Evolutionary conservation across 2,329 filamentous ascomycete species (phyloP).

Genomic region (Colletotrichum sp.): DNA sequence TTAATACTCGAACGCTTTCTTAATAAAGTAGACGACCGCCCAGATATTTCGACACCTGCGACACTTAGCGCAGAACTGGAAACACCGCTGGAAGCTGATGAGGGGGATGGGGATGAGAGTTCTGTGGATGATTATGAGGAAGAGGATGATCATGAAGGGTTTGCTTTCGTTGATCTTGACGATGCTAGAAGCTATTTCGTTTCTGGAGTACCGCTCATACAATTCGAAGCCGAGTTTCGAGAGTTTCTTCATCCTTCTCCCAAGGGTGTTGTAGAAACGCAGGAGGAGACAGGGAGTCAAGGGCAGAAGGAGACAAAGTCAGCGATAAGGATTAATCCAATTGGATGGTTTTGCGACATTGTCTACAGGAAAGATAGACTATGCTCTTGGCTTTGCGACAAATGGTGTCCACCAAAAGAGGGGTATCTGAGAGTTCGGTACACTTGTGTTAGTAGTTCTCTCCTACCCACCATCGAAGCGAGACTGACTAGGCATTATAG

Average conservation of each 20-base stretch:
- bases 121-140: not conserved
- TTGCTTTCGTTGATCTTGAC: not conserved
- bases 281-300: not conserved
- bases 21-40: not conserved
- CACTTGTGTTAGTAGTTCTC: not conserved
- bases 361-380: not conserved
- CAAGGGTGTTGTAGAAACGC: fast-evolving
- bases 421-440: not conserved
- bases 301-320: not conserved
- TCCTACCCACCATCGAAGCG: no score
- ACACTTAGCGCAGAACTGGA: no score
- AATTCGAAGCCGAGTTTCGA: not conserved
- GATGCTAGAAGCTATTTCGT: not conserved
- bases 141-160: not conserved
- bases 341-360: not conserved
- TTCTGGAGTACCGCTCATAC: not conserved
- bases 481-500: not conserved
- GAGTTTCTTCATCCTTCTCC: not conserved
- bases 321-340: fast-evolving
- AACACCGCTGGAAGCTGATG: not conserved
- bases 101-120: not conserved
- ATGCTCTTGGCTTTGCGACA: not conserved
- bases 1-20: not conserved
- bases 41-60: not conserved
- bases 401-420: not conserved